phyloP scores from a whole-genome alignment of 1,139 yeast genomes.

The Pneumocystis murina region DNA sequence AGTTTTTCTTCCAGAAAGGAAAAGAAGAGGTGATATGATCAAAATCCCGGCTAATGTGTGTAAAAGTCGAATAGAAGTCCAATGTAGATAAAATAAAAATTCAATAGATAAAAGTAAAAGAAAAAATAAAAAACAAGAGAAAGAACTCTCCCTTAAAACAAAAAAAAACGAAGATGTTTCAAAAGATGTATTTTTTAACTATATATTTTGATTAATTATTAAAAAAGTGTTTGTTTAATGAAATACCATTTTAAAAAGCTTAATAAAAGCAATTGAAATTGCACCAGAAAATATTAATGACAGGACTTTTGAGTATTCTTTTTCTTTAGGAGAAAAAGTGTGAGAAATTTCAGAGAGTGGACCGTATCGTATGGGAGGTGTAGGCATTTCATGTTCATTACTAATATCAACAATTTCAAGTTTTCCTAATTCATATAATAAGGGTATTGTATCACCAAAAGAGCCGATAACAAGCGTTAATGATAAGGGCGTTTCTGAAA shows the following conservation, averaged over 20 bases:
- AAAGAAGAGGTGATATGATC: background rate
- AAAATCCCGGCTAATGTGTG: background rate
- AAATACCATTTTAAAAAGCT: background rate
- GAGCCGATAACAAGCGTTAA: constrained; percentile 10
- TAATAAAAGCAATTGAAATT: background rate
- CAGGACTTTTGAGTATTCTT: constrained; percentile 2
- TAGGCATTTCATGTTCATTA: background rate
- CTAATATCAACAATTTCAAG: background rate
- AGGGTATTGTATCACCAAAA: constrained; percentile 4
- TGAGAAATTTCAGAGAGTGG: constrained; percentile 4
- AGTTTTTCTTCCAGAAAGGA: background rate
- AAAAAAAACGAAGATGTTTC: constrained; percentile 1
- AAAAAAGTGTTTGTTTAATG: background rate
- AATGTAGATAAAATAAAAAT: constrained; percentile 4
- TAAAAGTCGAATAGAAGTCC: constrained; percentile 4
- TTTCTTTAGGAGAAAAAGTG: constrained; percentile 4
- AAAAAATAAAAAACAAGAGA: constrained; percentile 4
- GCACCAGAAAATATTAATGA: constrained; percentile 2
- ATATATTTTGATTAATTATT: background rate
- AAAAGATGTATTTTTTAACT: constrained; percentile 1
- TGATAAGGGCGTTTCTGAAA: constrained; percentile 1
- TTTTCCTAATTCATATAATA: constrained; percentile 2
- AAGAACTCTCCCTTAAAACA: constrained; percentile 2
- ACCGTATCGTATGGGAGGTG: constrained; percentile 3
- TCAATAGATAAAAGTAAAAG: constrained; percentile 5